Evolutionary conservation across 106 monocot species (phyloP), one percentile per base, ranked within the genome.

Genomic region (Chionographis japonica): DNA sequence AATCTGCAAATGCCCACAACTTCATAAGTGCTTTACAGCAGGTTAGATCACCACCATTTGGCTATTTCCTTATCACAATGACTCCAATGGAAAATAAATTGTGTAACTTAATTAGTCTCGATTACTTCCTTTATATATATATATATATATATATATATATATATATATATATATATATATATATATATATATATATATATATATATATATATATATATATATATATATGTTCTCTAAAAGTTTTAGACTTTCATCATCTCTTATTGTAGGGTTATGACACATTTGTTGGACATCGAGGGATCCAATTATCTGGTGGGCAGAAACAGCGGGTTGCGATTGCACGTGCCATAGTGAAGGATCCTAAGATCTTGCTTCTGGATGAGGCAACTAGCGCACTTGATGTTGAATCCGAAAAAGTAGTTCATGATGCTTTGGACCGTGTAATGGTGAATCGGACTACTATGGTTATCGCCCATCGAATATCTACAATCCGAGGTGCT

Each of bases 371-470:
- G 42, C 56, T 81, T 4, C 65, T 81, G 57, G 81, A 81, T 50
- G 81, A 81, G 71, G 76, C 81, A 14, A 80, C 80, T 4, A 80
- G 80, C 42, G 80, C 80, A 18, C 63, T 80, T 37, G 80, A 80
- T 49, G 71, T 52, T 3, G 81, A 81, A 35, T 81, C 81, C 2
- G 81, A 81, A 40, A 53, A 76, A 12, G 67, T 81, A 3, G 81
- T 81, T 39, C 75, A 81, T 15, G 81, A 81, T 37, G 81, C 81
- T 12, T 46, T 81, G 35, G 81, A 81, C 27, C 56, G 66, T 10
- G 81, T 76, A 54, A 76, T 72, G 76, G 56, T 72, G 46, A 76
- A 76, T 39, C 50, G 81, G 40, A 81, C 81, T 0, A 76, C 76
- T 3, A 5, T 81, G 4, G 50, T 81, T 11, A 54, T 81, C 37